Evolutionary conservation across 1,284 basidiomycete genomes (phyloP), one percentile per base, ranked within the genome.

Genomic region (Heterobasidion occidentale): DNA sequence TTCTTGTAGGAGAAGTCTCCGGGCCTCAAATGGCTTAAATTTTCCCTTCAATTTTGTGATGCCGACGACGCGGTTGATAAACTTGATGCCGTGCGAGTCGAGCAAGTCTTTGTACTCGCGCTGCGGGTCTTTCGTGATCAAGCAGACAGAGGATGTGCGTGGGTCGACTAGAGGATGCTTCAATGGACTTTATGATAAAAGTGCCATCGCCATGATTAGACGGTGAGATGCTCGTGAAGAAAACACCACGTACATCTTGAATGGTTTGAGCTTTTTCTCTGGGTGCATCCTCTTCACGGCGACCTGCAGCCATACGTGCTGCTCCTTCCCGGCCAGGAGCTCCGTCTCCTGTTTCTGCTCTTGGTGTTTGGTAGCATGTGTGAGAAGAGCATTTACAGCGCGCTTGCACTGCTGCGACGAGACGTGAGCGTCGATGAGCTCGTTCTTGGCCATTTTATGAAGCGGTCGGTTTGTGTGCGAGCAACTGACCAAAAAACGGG

Each of bases 111-210:
- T 98, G 80, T 97, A 98, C 68, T 94, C 81, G 55, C 96, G 76
- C 68, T 98, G 96, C 8, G 97, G 96, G 70, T 97, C 93, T 73
- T 98, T 98, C 54, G 89, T 90, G 69, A 99, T 86, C 54, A 99
- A 78, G 69, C 95, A 98, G 52, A 98, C 80, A 14, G 86, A 73
- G 4, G 84, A 85, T 9, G 80, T 82, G 55, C 86, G 84, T 14
- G 87, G 94, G 74, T 90, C 93, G 66, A 90, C 83, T 59, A 92
- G 75, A 2, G 95, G 88, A 70, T 96, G 80, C 46, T 81, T 83
- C 51, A 98, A 78, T 33, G 89, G 84, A 60, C 91, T 94, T 61
- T 35, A 15, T 48, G 14, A 17, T 12, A 20, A 36, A n/a, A 2
- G 46, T 7, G 9, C 36, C 19, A 46, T 2, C 11, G 17, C 14